phyloP scores from a whole-genome alignment of 78 protist species.

The Creolimax fragrantissima region DNA sequence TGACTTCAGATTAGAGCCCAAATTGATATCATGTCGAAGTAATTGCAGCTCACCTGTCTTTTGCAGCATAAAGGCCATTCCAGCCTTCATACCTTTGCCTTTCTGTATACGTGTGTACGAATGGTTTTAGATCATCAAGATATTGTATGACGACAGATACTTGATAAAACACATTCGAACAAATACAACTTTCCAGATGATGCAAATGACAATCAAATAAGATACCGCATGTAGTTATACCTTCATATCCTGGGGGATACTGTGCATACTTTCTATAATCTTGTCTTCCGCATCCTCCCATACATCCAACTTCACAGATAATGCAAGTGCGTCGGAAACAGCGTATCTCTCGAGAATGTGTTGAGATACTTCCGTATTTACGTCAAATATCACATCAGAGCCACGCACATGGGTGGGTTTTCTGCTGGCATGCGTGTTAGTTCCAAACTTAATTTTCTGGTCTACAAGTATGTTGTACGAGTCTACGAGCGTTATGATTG shows the following conservation, averaged over 20 bases:
- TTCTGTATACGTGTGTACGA: no score
- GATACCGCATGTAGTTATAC: no score
- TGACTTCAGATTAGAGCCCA: not conserved
- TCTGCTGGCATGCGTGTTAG: no score
- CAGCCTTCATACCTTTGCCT: not conserved
- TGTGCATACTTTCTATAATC: not conserved
- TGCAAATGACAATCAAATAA: no score
- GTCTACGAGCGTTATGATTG: no score
- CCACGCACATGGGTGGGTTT: not conserved
- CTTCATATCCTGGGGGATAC: not conserved
- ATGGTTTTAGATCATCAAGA: no score
- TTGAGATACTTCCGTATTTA: not conserved
- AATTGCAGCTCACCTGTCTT: not conserved
- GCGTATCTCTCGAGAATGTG: not conserved
- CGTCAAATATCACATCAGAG: not conserved
- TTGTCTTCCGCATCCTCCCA: slow-evolving; percentile 1
- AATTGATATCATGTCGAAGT: not conserved
- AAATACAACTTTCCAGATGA: no score
- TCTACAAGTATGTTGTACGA: no score
- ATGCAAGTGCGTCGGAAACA: slow-evolving; percentile 6
- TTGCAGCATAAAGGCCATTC: not conserved
- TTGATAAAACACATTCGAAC: no score
- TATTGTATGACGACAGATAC: no score
- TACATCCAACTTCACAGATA: slow-evolving; percentile 2
- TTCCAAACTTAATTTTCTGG: no score